phyloP scores from a whole-genome alignment of 2,329 filamentous ascomycete genomes.

The Intubia oerlemansii region DNA sequence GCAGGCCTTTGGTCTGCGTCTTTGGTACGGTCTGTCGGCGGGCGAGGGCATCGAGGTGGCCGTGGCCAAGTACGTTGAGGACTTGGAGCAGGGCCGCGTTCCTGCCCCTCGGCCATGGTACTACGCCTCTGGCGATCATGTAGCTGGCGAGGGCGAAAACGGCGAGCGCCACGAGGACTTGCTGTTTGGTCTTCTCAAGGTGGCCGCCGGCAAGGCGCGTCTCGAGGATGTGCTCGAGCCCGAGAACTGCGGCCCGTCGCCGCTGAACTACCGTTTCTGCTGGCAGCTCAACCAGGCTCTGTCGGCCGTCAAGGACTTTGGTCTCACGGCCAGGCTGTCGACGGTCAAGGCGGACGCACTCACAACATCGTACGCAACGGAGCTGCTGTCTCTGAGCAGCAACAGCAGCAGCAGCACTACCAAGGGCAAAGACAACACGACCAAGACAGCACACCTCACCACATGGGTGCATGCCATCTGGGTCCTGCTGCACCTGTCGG shows the following conservation, averaged over 20 bases:
- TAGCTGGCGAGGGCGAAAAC: no score
- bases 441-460: constrained; percentile 30
- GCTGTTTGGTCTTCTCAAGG: constrained; percentile 67
- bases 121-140: no score
- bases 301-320: constrained; percentile 19
- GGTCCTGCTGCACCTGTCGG: constrained; percentile 55
- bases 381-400: constrained; percentile 13
- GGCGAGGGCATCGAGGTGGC: constrained; percentile 51
- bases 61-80: constrained; percentile 50
- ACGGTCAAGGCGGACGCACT: constrained; percentile 48
- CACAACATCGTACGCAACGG: constrained; percentile 15
- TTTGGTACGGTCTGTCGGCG: constrained; percentile 65
- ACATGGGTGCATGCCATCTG: constrained; percentile 54
- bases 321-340: constrained; percentile 26
- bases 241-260: constrained; percentile 54
- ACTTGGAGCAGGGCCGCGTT: constrained; percentile 51
- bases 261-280: constrained; percentile 51
- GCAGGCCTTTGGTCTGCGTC: constrained; percentile 71
- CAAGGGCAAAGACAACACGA: no score
- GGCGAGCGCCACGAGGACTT: constrained; percentile 45
- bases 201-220: constrained; percentile 43
- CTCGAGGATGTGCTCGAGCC: constrained; percentile 56
- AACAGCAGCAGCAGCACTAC: constrained; percentile 27
- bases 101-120: constrained; percentile 55
- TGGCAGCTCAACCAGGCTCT: constrained; percentile 71